Evolutionary conservation across 352 stramenopile species (phyloP).

Genomic region (Pythium pyrilobum): DNA sequence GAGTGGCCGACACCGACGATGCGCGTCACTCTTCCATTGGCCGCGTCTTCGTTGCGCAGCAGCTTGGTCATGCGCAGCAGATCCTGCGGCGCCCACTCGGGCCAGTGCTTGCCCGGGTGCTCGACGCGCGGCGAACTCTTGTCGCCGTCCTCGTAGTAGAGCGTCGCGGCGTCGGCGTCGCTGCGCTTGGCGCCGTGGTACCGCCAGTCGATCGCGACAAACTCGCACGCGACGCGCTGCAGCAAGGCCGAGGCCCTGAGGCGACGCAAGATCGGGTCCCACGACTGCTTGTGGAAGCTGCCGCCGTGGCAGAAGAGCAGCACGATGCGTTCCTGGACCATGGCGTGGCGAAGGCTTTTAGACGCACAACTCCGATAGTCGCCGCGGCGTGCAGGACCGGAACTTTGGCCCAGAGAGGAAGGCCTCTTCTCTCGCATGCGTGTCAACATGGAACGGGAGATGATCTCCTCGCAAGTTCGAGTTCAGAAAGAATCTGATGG

Average conservation of each 20-base stretch:
- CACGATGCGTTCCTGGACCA: neutral
- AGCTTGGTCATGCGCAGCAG: neutral
- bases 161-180: slow-evolving; percentile 12
- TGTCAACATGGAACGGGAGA: no score
- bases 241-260: slow-evolving; percentile 18
- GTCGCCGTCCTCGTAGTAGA: slow-evolving; percentile 12
- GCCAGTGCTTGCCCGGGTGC: slow-evolving; percentile 16
- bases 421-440: no score
- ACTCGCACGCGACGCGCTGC: slow-evolving; percentile 10
- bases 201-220: slow-evolving; percentile 26
- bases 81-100: neutral
- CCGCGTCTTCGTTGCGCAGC: neutral
- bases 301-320: slow-evolving; percentile 33
- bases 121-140: slow-evolving; percentile 10
- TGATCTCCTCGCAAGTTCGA: no score
- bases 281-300: slow-evolving; percentile 29
- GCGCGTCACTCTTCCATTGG: neutral
- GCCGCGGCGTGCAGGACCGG: no score
- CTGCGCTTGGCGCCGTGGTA: slow-evolving; percentile 27
- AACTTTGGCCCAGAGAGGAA: no score
- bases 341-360: no score
- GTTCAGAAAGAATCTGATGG: no score
- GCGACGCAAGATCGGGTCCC: slow-evolving; percentile 28
- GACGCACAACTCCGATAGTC: no score
- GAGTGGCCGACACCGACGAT: slow-evolving; percentile 54